phyloP scores from a whole-genome alignment of 306 rosid species.

The Castanea crenata region DNA sequence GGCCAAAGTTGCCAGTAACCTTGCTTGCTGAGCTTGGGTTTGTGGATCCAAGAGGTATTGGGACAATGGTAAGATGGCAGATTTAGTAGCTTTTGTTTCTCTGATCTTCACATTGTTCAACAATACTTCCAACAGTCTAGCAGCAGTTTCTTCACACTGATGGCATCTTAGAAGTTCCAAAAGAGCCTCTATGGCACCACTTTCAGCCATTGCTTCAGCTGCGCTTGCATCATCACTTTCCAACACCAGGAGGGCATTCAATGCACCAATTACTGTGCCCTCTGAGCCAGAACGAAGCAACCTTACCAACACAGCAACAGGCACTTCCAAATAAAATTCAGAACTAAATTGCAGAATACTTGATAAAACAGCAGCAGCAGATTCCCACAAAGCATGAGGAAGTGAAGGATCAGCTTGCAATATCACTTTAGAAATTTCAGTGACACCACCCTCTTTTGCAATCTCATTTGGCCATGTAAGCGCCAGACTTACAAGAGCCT shows the following conservation, averaged over 20 bases:
- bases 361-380: conserved; percentile 91
- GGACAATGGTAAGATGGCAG: conserved; percentile 88
- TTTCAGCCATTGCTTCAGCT: conserved; percentile 99
- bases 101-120: conserved; percentile 92
- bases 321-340: conserved; percentile 95
- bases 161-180: conserved; percentile 92
- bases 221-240: conserved; percentile 94
- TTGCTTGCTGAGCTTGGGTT: conserved; percentile 96
- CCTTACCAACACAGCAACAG: conserved; percentile 94
- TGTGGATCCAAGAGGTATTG: conserved; percentile 99
- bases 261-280: conserved; percentile 78
- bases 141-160: conserved; percentile 94
- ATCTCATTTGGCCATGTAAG: conserved; percentile 95
- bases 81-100: conserved; percentile 85
- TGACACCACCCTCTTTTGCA: conserved; percentile 96
- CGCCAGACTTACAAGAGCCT: conserved; percentile 94
- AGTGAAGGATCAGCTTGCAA: conserved; percentile 91
- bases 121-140: conserved; percentile 91
- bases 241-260: conserved; percentile 94
- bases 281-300: conserved; percentile 94
- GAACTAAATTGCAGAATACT: conserved; percentile 97
- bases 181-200: conserved; percentile 99
- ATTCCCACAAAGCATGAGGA: conserved; percentile 97
- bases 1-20: conserved; percentile 94
- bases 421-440: conserved; percentile 88